Conservation (phyloP, 179 eudicot genomes). For the Carnegiea gigantea region DNA sequence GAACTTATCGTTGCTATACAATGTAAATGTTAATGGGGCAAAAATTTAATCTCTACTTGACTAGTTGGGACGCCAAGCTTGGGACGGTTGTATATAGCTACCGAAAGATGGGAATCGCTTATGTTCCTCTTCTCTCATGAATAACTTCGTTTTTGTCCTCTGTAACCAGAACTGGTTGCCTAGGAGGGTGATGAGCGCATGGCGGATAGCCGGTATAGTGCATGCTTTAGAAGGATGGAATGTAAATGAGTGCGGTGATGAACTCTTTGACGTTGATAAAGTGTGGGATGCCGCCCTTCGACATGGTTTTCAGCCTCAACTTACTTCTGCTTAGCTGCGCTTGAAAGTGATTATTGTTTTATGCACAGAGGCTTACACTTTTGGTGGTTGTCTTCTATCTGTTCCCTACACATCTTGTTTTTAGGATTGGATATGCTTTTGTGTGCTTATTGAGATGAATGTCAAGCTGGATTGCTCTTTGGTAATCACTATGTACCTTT, state of each 20-base stretch:
- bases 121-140: not conserved
- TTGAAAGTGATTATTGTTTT: not conserved
- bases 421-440: not conserved
- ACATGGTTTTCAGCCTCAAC: slow-evolving; percentile 40
- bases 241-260: slow-evolving; percentile 43
- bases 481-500: too few species aligned
- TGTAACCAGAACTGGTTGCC: slow-evolving; percentile 52
- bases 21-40: too few species aligned
- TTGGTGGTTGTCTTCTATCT: too few species aligned
- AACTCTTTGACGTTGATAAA: slow-evolving; percentile 38
- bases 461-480: too few species aligned
- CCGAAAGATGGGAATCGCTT: too few species aligned
- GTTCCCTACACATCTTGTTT: not conserved
- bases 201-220: slow-evolving; percentile 56
- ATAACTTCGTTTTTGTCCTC: not conserved
- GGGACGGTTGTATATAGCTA: not conserved
- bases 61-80: not conserved
- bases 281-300: slow-evolving; percentile 46
- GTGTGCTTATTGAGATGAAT: not conserved
- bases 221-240: slow-evolving; percentile 51
- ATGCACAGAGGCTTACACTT: too few species aligned
- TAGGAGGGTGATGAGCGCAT: slow-evolving; percentile 54
- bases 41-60: not conserved
- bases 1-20: too few species aligned
- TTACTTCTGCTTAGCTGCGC: not conserved